Percentiles rank a stretch among this genome's conserved stretches.
phyloP scores from a whole-genome alignment of 164 flowering plant genomes.

The Chloranthus sessilifolius region DNA sequence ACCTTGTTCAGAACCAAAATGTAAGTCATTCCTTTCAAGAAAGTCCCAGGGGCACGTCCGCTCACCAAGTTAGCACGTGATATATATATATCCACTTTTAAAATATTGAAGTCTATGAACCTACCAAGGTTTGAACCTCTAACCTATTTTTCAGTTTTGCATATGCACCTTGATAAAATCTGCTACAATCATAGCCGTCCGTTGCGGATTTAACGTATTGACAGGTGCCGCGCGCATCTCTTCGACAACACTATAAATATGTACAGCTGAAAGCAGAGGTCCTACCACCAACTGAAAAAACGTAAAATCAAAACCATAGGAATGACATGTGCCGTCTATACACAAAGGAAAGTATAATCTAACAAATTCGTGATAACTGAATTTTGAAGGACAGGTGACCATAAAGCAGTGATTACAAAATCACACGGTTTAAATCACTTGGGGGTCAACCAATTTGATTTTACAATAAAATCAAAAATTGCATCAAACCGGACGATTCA shows the following conservation, averaged over 20 bases:
- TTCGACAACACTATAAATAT: slow-evolving; percentile 71
- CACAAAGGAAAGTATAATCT: neutral
- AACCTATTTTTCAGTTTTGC: neutral
- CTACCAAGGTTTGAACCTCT: too few relatives aligned
- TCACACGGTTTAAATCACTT: too few relatives aligned
- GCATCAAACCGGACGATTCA: too few relatives aligned
- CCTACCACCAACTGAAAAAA: slow-evolving; percentile 70
- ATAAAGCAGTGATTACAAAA: too few relatives aligned
- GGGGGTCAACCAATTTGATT: too few relatives aligned
- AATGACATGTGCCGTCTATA: neutral
- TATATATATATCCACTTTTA: too few relatives aligned
- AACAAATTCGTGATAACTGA: neutral
- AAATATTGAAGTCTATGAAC: too few relatives aligned
- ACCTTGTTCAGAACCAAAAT: too few relatives aligned
- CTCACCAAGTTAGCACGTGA: too few relatives aligned
- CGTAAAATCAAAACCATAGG: slow-evolving; percentile 5
- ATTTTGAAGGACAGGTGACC: neutral
- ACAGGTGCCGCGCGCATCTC: slow-evolving; percentile 94
- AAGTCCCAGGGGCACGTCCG: too few relatives aligned
- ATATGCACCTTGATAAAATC: slow-evolving; percentile 66
- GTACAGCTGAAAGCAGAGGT: slow-evolving; percentile 67
- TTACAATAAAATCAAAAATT: too few relatives aligned
- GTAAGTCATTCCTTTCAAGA: too few relatives aligned
- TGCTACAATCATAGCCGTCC: slow-evolving; percentile 84
- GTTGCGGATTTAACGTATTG: slow-evolving; percentile 89